A percentile compares a stretch with the other conserved stretches of the same genome.
phyloP scores from a whole-genome alignment of 2,329 filamentous ascomycete genomes.

The Tolypocladium ovalisporum region DNA sequence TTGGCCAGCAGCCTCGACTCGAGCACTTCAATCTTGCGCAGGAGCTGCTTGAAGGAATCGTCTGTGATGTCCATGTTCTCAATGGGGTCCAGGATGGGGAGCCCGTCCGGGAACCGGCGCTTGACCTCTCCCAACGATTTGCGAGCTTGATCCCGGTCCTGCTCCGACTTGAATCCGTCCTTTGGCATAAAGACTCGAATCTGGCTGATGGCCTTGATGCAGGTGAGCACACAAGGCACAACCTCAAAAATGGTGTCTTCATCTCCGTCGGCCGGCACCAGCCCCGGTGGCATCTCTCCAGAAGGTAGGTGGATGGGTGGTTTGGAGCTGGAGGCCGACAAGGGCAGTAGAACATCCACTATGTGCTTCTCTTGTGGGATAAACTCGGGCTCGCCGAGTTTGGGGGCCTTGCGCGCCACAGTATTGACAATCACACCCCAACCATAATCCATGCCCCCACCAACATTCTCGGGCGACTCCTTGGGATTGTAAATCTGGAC shows the following conservation, averaged over 20 bases:
- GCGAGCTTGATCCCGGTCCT: slow-evolving; percentile 57
- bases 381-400: slow-evolving; percentile 56
- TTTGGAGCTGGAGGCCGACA: slow-evolving; percentile 39
- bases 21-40: slow-evolving; percentile 92
- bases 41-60: slow-evolving; percentile 83
- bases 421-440: slow-evolving; percentile 86
- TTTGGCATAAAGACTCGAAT: slow-evolving; percentile 74
- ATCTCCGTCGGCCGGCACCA: slow-evolving; percentile 27
- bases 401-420: slow-evolving; percentile 51
- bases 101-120: slow-evolving; percentile 81
- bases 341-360: slow-evolving; percentile 67
- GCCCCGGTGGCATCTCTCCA: slow-evolving; percentile 48
- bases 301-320: slow-evolving; percentile 25
- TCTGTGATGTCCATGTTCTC: slow-evolving; percentile 95
- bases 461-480: slow-evolving; percentile 28
- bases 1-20: slow-evolving; percentile 84
- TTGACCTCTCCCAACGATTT: slow-evolving; percentile 69
- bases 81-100: slow-evolving; percentile 82
- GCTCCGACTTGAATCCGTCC: slow-evolving; percentile 52
- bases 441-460: slow-evolving; percentile 58
- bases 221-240: slow-evolving; percentile 77
- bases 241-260: slow-evolving; percentile 18
- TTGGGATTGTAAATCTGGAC: slow-evolving; percentile 70
- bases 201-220: slow-evolving; percentile 74
- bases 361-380: slow-evolving; percentile 68